These are phyloP conservation scores for Aspergillus tubingensis DNA, from an alignment of 2,329 filamentous ascomycete genomes.

Conservation along the genomic window DNA sequence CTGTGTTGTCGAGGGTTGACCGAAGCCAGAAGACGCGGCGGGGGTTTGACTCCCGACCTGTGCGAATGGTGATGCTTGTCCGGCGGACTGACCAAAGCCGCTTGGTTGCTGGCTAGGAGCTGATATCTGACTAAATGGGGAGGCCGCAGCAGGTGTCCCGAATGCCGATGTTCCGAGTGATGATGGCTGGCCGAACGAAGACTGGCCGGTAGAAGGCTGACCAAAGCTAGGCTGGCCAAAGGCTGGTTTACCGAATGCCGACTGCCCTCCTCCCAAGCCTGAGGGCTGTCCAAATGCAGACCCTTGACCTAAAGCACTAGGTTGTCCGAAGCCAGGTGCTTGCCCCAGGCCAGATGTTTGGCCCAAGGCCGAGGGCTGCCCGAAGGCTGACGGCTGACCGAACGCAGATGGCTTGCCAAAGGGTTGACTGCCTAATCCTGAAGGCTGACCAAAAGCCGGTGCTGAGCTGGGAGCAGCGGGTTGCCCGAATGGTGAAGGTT, in stretches of 20 bases:
- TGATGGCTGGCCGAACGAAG: slow-evolving; percentile 30
- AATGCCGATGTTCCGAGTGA: slow-evolving; percentile 32
- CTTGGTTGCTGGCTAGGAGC: slow-evolving; percentile 27
- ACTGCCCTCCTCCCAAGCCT: slow-evolving; percentile 25
- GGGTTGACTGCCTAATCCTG: slow-evolving; percentile 20
- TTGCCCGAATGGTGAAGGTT: slow-evolving; percentile 43
- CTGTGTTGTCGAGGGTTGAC: slow-evolving; percentile 26
- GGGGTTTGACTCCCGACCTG: slow-evolving; percentile 35
- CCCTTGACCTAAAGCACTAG: slow-evolving; percentile 27
- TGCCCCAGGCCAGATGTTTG: slow-evolving; percentile 24
- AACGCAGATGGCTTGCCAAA: slow-evolving; percentile 29
- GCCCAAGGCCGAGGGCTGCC: slow-evolving; percentile 22
- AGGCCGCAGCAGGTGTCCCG: slow-evolving; percentile 37
- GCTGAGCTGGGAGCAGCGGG: slow-evolving; percentile 28
- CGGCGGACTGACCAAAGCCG: slow-evolving; percentile 31
- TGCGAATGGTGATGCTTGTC: slow-evolving; percentile 34
- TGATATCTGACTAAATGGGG: slow-evolving; percentile 49
- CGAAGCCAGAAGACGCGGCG: slow-evolving; percentile 32
- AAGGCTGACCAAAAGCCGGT: slow-evolving; percentile 32
- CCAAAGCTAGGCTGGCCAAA: slow-evolving; percentile 50
- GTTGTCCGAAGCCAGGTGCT: slow-evolving; percentile 27
- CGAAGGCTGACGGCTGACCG: slow-evolving; percentile 30
- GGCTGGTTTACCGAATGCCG: slow-evolving; percentile 41
- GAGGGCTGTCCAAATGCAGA: slow-evolving; percentile 47
- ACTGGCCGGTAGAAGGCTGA: slow-evolving; percentile 31